Conservation (phyloP, 2,329 filamentous ascomycete species). For the Penicillium sp. region DNA sequence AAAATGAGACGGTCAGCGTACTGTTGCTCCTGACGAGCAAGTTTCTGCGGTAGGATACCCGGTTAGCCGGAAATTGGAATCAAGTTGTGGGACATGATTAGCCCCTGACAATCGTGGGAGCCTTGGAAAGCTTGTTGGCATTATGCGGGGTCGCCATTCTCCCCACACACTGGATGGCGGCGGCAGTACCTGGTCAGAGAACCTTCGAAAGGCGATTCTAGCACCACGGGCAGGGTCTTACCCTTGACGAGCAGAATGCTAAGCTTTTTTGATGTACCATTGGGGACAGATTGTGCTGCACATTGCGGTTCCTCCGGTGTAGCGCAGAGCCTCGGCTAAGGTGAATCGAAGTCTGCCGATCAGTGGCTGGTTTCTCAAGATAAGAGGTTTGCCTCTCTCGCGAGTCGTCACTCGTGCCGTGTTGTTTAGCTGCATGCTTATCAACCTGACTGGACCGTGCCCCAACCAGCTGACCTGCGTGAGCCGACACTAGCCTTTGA, state of each 20-base stretch:
- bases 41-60: not conserved
- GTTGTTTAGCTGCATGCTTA: not conserved
- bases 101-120: slow-evolving; percentile 2
- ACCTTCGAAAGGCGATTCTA: not conserved
- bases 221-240: not conserved
- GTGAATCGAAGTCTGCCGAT: not conserved
- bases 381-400: not conserved
- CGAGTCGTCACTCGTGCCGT: not conserved
- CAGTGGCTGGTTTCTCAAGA: not conserved
- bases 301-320: not conserved
- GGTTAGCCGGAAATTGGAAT: not conserved
- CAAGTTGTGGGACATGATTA: not conserved
- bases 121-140: not conserved
- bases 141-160: not conserved
- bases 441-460: not conserved
- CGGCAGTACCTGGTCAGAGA: not conserved
- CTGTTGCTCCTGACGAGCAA: not conserved
- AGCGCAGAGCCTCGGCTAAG: not conserved
- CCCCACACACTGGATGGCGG: no score
- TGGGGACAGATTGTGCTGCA: not conserved
- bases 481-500: not conserved
- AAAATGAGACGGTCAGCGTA: not conserved
- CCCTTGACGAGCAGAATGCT: not conserved
- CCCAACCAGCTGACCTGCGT: not conserved
- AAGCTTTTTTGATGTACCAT: not conserved